phyloP scores from a whole-genome alignment of 2,329 filamentous ascomycete genomes.

The Penicillium sp. region DNA sequence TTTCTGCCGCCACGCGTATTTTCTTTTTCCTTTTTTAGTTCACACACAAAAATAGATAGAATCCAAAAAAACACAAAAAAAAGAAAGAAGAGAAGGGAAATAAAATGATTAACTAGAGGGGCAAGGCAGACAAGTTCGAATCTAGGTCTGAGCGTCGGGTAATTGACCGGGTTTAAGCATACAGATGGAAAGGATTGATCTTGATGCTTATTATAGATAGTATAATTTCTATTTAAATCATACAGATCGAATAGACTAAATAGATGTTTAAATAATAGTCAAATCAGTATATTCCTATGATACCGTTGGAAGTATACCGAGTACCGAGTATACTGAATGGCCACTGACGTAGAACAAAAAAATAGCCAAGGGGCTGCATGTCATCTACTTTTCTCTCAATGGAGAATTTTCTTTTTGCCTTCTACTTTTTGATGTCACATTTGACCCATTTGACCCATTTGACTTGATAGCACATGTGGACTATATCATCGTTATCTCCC shows the following conservation, averaged over 20 bases:
- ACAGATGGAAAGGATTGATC: not conserved
- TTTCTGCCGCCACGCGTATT: not conserved
- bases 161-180: not conserved
- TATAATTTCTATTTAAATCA: not conserved
- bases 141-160: constrained; percentile 5
- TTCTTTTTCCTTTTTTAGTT: not conserved
- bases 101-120: not conserved
- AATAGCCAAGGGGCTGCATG: not conserved
- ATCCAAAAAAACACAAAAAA: not conserved
- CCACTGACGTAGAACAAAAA: constrained; percentile 6
- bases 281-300: not conserved
- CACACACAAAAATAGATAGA: not conserved
- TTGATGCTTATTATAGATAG: not conserved
- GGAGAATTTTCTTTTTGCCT: not conserved
- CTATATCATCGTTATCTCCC: not conserved
- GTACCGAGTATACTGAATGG: not conserved
- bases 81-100: not conserved
- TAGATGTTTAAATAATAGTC: not conserved
- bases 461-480: not conserved
- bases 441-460: too few species aligned
- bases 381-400: not conserved
- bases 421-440: not conserved
- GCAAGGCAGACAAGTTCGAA: constrained; percentile 12
- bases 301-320: not conserved
- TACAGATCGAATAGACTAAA: not conserved